Percentiles rank a stretch among this genome's conserved stretches.
Evolutionary conservation across 1,284 basidiomycete species (phyloP).

Genomic region (Moesziomyces parantarcticus): DNA sequence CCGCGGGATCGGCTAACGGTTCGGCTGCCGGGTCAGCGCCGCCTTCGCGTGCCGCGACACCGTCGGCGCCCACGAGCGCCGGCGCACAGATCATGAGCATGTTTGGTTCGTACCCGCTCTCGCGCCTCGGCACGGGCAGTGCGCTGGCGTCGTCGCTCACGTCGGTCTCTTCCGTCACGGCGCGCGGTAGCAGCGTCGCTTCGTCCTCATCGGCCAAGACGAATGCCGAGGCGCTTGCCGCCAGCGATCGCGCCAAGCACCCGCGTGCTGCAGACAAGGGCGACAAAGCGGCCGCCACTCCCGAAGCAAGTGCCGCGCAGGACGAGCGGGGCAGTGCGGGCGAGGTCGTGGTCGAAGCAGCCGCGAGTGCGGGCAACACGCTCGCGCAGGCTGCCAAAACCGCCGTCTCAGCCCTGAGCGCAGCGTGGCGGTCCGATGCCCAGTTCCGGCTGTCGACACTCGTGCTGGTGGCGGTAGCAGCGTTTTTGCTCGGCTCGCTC

Average conservation of each 20-base stretch:
- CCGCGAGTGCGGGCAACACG: constrained; percentile 24
- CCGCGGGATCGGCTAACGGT: constrained; percentile 14
- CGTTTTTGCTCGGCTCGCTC: constrained; percentile 89
- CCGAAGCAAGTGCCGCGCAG: background rate
- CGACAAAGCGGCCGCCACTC: background rate
- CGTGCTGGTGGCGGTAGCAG: constrained; percentile 82
- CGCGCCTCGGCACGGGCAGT: constrained; percentile 48
- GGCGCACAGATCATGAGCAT: constrained; percentile 57
- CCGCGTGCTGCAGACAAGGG: constrained; percentile 15
- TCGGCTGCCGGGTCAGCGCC: constrained; percentile 32
- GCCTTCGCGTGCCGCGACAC: constrained; percentile 36
- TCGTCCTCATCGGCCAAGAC: constrained; percentile 31
- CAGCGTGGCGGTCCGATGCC: constrained; percentile 16
- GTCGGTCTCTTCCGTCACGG: constrained; percentile 52
- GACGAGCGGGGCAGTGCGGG: background rate
- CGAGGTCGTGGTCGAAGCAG: constrained; percentile 16
- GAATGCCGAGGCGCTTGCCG: constrained; percentile 43
- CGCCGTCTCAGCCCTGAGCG: constrained; percentile 6
- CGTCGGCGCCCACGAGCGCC: constrained; percentile 35
- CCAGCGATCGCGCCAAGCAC: constrained; percentile 32
- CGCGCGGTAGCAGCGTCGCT: constrained; percentile 46
- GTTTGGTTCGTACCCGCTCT: constrained; percentile 56
- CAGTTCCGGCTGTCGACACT: constrained; percentile 50
- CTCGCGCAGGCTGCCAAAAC: constrained; percentile 20
- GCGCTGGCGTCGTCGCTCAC: constrained; percentile 42